Conservation (phyloP, 352 stramenopile species). For the Thraustochytrium sp. region DNA sequence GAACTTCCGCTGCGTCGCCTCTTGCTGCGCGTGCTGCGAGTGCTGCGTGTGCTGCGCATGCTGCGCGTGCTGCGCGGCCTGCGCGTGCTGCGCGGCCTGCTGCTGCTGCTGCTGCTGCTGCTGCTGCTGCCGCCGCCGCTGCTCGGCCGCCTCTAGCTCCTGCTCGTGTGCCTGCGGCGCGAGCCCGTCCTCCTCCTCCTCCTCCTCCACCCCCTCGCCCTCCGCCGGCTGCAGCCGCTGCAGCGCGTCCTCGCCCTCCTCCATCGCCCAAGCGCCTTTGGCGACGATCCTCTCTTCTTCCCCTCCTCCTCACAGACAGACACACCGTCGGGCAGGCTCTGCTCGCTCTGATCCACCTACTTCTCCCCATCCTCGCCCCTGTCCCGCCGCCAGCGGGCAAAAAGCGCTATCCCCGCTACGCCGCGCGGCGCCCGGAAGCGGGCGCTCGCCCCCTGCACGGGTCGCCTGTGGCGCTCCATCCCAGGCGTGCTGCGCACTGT, state of each 20-base stretch:
- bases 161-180: not conserved
- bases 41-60: conserved; percentile 58
- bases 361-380: not conserved
- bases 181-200: not conserved
- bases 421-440: too few relatives aligned
- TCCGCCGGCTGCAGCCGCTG: not conserved
- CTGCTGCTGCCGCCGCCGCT: conserved; percentile 48
- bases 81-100: too few relatives aligned
- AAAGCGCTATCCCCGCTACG: too few relatives aligned
- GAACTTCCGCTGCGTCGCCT: conserved; percentile 47
- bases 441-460: not conserved
- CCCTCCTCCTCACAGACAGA: too few relatives aligned
- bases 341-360: not conserved
- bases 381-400: not conserved
- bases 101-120: conserved; percentile 60
- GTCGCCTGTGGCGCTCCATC: not conserved
- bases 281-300: too few relatives aligned
- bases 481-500: not conserved
- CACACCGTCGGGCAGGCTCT: not conserved
- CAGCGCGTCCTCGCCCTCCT: not conserved
- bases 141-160: not conserved
- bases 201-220: not conserved
- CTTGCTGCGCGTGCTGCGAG: not conserved
- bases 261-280: not conserved
- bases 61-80: too few relatives aligned